phyloP scores from a whole-genome alignment of 192 early-diverging fungal genomes.

The Backusella westeae region DNA sequence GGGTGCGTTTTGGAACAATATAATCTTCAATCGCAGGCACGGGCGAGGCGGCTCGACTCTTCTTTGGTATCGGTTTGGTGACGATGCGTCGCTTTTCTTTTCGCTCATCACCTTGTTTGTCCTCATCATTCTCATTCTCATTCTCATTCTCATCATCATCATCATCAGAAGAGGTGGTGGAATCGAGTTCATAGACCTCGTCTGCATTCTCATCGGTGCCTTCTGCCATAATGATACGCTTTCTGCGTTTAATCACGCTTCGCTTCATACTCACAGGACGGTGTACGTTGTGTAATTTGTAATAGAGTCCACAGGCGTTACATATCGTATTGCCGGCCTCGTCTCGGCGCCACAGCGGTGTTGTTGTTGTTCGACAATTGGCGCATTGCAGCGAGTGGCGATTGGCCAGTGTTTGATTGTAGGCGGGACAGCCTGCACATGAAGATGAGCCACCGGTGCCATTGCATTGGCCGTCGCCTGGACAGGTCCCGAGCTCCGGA shows the following conservation, averaged over 20 bases:
- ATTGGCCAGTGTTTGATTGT: constrained; percentile 51
- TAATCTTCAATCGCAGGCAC: constrained; percentile 56
- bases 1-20: constrained; percentile 37
- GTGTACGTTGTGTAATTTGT: constrained; percentile 78
- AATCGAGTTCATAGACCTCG: constrained; percentile 12
- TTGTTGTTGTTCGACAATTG: constrained; percentile 77
- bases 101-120: not conserved
- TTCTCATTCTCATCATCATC: not conserved
- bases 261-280: constrained; percentile 84
- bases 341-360: constrained; percentile 78
- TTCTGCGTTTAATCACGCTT: constrained; percentile 72
- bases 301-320: constrained; percentile 90
- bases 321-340: constrained; percentile 75
- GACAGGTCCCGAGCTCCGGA: constrained; percentile 54
- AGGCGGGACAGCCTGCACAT: constrained; percentile 76
- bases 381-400: constrained; percentile 58
- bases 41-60: not conserved
- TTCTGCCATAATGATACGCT: constrained; percentile 46
- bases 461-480: constrained; percentile 76
- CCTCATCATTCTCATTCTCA: not conserved
- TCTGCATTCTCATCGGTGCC: constrained; percentile 5
- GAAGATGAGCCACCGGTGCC: constrained; percentile 69
- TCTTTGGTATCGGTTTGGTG: not conserved
- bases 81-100: not conserved
- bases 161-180: not conserved